Evolutionary conservation across 257 asterid genomes (phyloP), one percentile per base, ranked within the genome.

Genomic region (Petunia secreta): DNA sequence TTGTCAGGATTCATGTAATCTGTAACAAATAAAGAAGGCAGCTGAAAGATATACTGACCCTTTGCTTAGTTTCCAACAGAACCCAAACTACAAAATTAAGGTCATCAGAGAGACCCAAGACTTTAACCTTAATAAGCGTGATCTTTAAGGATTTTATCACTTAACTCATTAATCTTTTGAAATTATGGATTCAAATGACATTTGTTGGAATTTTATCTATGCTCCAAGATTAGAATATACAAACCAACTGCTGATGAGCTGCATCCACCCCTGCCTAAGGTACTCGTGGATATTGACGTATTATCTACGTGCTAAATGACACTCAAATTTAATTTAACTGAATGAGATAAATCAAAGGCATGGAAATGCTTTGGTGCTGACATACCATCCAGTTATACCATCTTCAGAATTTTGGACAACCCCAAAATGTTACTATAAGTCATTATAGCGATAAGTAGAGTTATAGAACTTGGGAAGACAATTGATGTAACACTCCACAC

Each of bases 1-100:
- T 93, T 52, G 94, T 87, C 86, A 94, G 93, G 80, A 95, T 92
- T 85, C 88, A 98, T 83, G 96, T 81, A 85, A 92, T 97, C 98
- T 95, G 92, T 52, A 85, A 53, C 64, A 37, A 75, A 50, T 4
- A 39, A 48, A 37, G 73, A 48, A 65, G 15, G 37, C 55, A 11
- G 16, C 40, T 69, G 5, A 69, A 8, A 11, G n/a, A 73, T n/a
- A 50, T 63, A 4, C 11, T 10, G 5, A 25, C 6, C 52, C 57
- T 43, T 43, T 4, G 7, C 48, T 8, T 52, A 62, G 52, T 77
- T 60, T 46, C 57, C 48, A 76, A 25, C 67, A 55, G 57, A 46
- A 60, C 40, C 8, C 48, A 65, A n/a, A 41, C 40, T n/a, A 53
- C 53, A 44, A 77, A 15, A 34, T 5, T 25, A 38, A 16, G 41